Evolutionary conservation across 169 alveolate species (phyloP).

Genomic region (Eimeria maxima): DNA sequence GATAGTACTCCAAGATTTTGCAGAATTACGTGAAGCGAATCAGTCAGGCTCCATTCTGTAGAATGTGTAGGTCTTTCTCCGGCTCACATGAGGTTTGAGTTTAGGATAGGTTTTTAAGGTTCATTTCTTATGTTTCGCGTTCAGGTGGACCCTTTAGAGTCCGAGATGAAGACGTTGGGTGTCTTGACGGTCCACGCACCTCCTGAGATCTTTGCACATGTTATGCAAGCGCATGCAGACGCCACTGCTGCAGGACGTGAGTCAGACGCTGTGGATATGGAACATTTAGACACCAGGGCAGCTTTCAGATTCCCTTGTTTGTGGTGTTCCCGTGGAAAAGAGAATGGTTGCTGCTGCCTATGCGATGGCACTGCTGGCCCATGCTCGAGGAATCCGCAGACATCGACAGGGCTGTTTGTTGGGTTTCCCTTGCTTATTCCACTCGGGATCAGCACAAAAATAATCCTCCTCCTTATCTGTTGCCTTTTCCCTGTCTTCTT

Average conservation of each 20-base stretch:
- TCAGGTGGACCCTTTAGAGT: conserved; percentile 80
- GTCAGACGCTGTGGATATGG: background rate
- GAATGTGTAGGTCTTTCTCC: conserved; percentile 83
- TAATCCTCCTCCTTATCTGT: background rate
- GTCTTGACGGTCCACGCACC: conserved; percentile 75
- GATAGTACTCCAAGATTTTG: background rate
- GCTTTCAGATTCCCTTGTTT: background rate
- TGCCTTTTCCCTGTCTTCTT: background rate
- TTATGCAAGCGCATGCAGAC: conserved; percentile 77
- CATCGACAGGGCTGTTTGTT: background rate
- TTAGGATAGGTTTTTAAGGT: conserved; percentile 38
- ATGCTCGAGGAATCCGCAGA: background rate
- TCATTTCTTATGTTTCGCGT: background rate
- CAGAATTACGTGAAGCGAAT: background rate
- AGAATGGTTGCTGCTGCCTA: conserved; percentile 42
- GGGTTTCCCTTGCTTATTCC: background rate
- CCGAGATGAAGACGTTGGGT: conserved; percentile 71
- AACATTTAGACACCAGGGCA: background rate
- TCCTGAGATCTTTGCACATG: conserved; percentile 65
- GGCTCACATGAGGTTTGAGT: background rate
- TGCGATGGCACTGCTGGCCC: background rate
- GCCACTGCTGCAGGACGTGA: conserved; percentile 71
- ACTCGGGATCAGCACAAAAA: background rate
- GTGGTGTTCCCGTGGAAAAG: conserved; percentile 8
- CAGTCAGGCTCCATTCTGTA: background rate